Evolutionary conservation across 1,284 basidiomycete genomes (phyloP), one percentile per base, ranked within the genome.

Genomic region (Cutaneotrichosporon cavernicola): DNA sequence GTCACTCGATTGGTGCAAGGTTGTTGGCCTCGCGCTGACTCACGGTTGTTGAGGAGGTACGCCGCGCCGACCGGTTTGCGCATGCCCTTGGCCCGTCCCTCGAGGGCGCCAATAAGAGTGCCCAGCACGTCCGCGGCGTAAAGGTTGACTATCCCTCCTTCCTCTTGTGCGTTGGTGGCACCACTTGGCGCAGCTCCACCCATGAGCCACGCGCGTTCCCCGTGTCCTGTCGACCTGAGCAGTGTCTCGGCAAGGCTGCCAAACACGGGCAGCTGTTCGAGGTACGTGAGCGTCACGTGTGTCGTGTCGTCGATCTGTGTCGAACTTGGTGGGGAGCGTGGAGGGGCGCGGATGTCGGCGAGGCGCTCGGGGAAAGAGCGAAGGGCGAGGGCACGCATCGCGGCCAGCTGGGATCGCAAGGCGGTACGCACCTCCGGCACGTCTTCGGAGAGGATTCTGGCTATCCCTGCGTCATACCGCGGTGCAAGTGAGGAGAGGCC

Each of bases 201-300:
- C 81, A 82, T 82, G 57, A 82, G 72, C 81, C 81, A 82, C 60
- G 78, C 79, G 46, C 81, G 72, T 63, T 82, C 80, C 5, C 72
- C 76, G 31, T 77, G 75, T 1, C 66, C 66, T 47, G 69, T 72
- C 40, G 68, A 69, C 4, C 68, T 67, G 36, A 81, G 69, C 5
- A 82, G 67, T 6, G 68, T 65, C 34, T 75, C 74, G 2, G 80
- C 74, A 0, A 72, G 69, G 16, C 62, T 49, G 30, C 74, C 75
- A 58, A 77, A 79, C 16, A 63, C 53, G 10, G 76, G 77, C 32
- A 81, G 58, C 2, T 69, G 73, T 52, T 81, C 77, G 18, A 82
- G 70, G 64, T 79, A 81, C 7, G 72, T 67, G 26, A 82, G 65
- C 0, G 76, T 79, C 32, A 72, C 71, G 66, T 77, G 71, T 0